Conservation (phyloP, 2,329 filamentous ascomycete species). For the Juglanconis sp. region DNA sequence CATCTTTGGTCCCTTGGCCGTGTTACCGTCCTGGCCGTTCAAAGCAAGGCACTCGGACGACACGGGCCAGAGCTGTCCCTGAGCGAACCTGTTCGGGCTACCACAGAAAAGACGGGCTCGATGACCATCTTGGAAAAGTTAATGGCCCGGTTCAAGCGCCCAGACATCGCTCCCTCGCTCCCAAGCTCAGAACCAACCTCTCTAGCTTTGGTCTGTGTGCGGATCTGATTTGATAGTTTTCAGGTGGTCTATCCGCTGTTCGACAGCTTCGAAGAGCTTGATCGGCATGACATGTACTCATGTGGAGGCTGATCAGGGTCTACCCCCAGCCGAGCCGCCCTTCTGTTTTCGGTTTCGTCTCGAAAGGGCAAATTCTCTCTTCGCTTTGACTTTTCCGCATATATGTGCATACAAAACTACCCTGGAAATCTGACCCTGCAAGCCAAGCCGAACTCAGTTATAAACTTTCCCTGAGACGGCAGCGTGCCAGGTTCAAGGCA, state of each 20-base stretch:
- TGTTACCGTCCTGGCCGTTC: no score
- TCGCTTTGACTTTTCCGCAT: neutral
- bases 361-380: neutral
- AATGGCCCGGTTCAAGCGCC: neutral
- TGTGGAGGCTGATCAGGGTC: neutral
- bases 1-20: no score
- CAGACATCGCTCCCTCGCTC: neutral
- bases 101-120: neutral
- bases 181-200: neutral
- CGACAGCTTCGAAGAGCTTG: no score
- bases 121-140: neutral
- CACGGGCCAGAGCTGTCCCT: neutral
- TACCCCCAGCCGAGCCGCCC: neutral
- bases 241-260: no score
- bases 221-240: no score
- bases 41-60: no score
- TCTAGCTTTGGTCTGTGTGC: neutral
- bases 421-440: neutral
- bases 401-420: neutral
- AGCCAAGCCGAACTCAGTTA: slow-evolving; percentile 9
- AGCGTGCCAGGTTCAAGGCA: slow-evolving; percentile 2
- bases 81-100: neutral
- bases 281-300: no score
- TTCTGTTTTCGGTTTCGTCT: neutral
- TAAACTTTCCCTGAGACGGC: neutral